Evolutionary conservation across 2,329 filamentous ascomycete species (phyloP).

Genomic region (Grosmannia huntii): DNA sequence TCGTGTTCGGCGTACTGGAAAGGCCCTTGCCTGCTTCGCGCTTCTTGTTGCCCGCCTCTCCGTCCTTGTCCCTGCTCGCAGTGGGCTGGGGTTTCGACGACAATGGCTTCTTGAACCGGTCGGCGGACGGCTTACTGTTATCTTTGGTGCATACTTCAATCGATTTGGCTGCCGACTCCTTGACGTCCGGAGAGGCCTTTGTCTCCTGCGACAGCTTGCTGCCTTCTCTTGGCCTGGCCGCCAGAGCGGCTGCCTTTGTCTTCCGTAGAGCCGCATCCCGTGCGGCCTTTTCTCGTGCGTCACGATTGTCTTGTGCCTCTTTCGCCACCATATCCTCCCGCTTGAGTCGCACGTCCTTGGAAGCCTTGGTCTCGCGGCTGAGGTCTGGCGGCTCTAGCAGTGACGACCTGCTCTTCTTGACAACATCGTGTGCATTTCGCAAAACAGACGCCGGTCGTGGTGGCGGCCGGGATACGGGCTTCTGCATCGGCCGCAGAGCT

Average conservation of each 20-base stretch:
- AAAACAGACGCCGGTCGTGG: conserved; percentile 6
- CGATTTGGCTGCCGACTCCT: neutral
- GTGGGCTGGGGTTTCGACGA: neutral
- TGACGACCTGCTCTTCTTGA: neutral
- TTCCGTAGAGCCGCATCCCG: neutral
- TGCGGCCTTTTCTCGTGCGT: neutral
- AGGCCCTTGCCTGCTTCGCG: neutral
- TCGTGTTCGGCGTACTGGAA: neutral
- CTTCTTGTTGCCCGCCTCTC: neutral
- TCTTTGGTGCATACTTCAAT: neutral
- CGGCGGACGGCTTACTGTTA: neutral
- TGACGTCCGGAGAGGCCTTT: conserved; percentile 6
- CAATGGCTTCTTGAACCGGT: neutral
- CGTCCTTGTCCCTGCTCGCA: conserved; percentile 1
- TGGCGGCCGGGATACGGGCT: conserved; percentile 5
- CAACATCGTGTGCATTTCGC: conserved; percentile 8
- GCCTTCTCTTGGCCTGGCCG: conserved; percentile 5
- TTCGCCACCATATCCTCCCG: conserved; percentile 8
- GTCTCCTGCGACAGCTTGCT: conserved; percentile 11
- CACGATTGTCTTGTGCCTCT: conserved; percentile 7
- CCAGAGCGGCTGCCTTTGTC: conserved; percentile 5
- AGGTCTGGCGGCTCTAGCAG: neutral
- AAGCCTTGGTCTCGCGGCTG: conserved; percentile 8
- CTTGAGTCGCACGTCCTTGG: conserved; percentile 6
- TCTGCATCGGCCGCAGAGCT: conserved; percentile 11